Base-by-base conservation (phyloP, 2,329 filamentous ascomycete genomes). In the Aurifilum marmelostoma region DNA sequence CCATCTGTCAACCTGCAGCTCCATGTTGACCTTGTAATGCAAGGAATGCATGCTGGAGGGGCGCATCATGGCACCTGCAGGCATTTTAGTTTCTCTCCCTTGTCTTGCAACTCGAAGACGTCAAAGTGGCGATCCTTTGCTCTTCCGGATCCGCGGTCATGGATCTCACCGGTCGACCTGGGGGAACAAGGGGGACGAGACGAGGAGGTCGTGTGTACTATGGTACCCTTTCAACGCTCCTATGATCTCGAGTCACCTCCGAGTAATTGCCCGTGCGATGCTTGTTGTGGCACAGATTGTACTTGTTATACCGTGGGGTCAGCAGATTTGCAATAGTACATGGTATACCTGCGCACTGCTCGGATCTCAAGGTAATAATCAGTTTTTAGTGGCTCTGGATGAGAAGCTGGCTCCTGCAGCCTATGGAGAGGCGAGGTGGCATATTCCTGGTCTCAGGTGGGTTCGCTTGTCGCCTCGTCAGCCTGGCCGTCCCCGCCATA, bases 131-230 rank as follows among this genome's bases (percentile, higher is more conserved):
- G 56, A 37, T 59, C 56, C 56, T n/a, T 59, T n/a, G 43, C 56
- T n/a, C 29, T 59, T 37, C 56, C 56, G 32, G 29, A 59, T 59
- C 56, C 56, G 56, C 56, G 56, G 56, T 37, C 32, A 32, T 59
- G 56, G 56, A 37, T 37, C 21, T 37, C 56, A 37, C 29, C 32
- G 18, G 56, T 37, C 18, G 24, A 32, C 56, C 32, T 37, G 56
- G 29, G 32, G 5, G 52, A 16, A 18, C 12, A 29, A 18, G 27
- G 52, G 52, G 5, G 50, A 27, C 24, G 50, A 27, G 50, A 18
- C 50, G 16, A 56, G 43, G 43, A 47, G 21, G 43, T n/a, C 18
- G 4, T 34, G n/a, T n/a, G n/a, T 34, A 34, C 34, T 34, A 34
- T 34, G 8, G 34, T 34, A 34, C 34, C 21, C 56, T 2, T 34